Base-by-base conservation (phyloP, 192 early-diverging fungal genomes). In the Podochytrium sp. region DNA sequence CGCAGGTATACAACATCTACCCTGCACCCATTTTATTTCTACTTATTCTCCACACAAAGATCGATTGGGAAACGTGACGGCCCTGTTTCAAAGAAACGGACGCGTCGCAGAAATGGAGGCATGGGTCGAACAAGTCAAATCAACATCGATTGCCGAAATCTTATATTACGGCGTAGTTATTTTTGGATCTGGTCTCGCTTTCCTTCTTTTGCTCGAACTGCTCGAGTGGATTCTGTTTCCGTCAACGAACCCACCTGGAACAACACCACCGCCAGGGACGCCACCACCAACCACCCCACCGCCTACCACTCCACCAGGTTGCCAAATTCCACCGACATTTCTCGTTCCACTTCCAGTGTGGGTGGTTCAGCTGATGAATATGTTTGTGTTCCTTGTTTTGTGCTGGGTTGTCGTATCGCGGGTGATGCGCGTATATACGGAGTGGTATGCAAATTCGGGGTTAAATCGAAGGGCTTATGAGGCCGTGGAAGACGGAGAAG, bases 41-140 rank as follows among this genome's bases (percentile, higher is more conserved):
- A 55, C 0, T 23, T 25, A 55, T n/a, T n/a, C n/a, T n/a, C n/a
- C n/a, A n/a, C n/a, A n/a, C n/a, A 49, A 49, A 49, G 59, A 40
- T 61, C 59, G 59, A 0, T 32, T 65, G 37, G 63, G 33, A 29
- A 49, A 65, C 1, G 63, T 65, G 6, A 32, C 40, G 4, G 5
- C 7, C 3, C 40, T 65, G 40, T 65, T 65, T 50, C 35, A 34
- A 5, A 65, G 63, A 34, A 40, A 65, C 32, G 63, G 63, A 42
- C 16, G 27, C 14, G 63, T 43, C 3, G 63, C 30, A 6, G 63
- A 65, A 30, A 65, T 41, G 32, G 39, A 65, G 29, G 63, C 63
- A 16, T 65, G 63, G 63, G 23, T 65, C 27, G 12, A 65, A 65
- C 4, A 38, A 43, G 47, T 47, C 25, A 4, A 61, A 34, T 14